A percentile compares a stretch with the other conserved stretches of the same genome.
These are phyloP conservation scores for Rosa persica DNA, from an alignment of 306 rosid species.

Conservation along the genomic window DNA sequence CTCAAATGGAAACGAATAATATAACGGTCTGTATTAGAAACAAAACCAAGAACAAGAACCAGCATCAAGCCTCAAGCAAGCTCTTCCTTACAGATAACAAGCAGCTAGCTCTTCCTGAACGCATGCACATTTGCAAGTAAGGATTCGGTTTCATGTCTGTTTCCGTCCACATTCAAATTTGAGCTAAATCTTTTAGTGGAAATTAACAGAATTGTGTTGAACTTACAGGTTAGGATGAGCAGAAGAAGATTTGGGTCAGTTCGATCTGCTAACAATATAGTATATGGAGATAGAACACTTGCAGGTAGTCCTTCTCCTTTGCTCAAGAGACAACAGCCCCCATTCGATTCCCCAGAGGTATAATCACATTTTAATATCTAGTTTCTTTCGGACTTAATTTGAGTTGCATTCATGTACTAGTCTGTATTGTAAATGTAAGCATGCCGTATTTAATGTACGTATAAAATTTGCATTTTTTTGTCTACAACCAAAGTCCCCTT, in stretches of 20 bases:
- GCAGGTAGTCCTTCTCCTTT: constrained; percentile 44
- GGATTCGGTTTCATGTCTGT: background rate
- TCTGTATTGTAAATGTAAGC: background rate
- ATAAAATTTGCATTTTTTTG: background rate
- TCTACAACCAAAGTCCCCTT: constrained; percentile 36
- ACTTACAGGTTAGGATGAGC: constrained; percentile 49
- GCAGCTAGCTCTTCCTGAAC: background rate
- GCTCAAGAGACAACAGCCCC: constrained; percentile 32
- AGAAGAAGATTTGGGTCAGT: constrained; percentile 58
- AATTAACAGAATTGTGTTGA: background rate
- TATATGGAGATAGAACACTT: constrained; percentile 47
- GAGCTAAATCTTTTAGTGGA: background rate
- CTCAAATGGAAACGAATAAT: background rate
- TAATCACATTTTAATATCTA: constrained; percentile 1
- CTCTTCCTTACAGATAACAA: background rate
- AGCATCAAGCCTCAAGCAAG: background rate
- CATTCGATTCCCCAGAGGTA: constrained; percentile 47
- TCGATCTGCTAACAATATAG: constrained; percentile 46
- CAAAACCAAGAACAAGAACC: background rate
- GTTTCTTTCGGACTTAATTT: background rate
- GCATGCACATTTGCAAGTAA: background rate
- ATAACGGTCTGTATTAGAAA: background rate
- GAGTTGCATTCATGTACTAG: constrained; percentile 3
- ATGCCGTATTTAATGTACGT: background rate
- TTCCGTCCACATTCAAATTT: background rate